Base-by-base conservation (phyloP, 78 protist species). In the Dictyostelium capitatum region DNA sequence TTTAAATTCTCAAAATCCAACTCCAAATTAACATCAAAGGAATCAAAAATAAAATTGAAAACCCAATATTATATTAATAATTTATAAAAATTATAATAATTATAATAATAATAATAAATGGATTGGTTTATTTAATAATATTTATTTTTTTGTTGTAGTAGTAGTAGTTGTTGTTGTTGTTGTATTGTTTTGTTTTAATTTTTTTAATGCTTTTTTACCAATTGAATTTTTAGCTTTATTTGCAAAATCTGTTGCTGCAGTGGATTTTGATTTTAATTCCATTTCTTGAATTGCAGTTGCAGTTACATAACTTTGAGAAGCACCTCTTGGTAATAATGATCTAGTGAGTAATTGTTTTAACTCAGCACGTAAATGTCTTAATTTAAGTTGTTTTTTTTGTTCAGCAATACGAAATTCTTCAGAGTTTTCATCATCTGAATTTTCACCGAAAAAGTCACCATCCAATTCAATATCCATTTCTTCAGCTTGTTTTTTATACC, bases 381-480 rank as follows among this genome's bases (percentile, higher is more conserved):
- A 14, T 77, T 87, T 59, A 30, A 62, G 19, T 32, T 47, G 15
- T 17, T 77, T n/a, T n/a, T 59, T 74, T 12, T 50, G 23, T 15
- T 51, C 82, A 6, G 79, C 54, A 2, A 51, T 69, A 46, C 74
- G 89, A 28, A 10, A 10, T 4, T 85, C 62, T 23, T 82, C 80
- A 10, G 79, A 75, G 19, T 78, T 48, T 11, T 74, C 83, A 37
- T 82, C 51, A 17, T 62, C 84, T 12, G 83, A 50, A 37, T 87
- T 62, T 30, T 47, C 79, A 73, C 79, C 79, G 32, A 46, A 47
- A 48, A 78, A 87, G 51, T 77, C 93, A 64, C 43, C 46, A 62
- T 87, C 93, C 15, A 87, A 43, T 17, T 77, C 85, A 7, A 87
- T 87, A 32, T 80, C 95, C 87, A 90, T 62, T 28, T 79, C 95